phyloP scores from a whole-genome alignment of 495 filamentous ascomycete genomes.

The Rhizodiscina lignyota region DNA sequence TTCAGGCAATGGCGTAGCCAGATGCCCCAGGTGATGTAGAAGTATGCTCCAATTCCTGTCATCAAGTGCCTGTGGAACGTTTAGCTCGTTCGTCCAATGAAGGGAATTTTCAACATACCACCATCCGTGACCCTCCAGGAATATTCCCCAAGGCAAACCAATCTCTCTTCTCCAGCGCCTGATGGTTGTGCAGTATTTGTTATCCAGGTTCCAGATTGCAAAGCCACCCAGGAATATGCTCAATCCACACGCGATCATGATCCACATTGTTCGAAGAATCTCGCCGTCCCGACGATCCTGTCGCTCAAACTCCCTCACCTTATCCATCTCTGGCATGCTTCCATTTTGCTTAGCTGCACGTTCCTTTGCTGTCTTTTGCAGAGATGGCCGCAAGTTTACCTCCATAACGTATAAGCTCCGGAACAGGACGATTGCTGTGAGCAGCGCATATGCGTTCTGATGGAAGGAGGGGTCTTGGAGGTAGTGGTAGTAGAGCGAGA shows the following conservation, averaged over 20 bases:
- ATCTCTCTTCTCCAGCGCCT: constrained; percentile 52
- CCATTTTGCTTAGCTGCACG: constrained; percentile 17
- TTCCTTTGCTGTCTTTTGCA: constrained; percentile 11
- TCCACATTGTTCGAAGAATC: constrained; percentile 60
- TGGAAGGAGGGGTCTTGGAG: constrained; percentile 88
- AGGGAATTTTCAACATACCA: constrained; percentile 49
- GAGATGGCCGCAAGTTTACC: constrained; percentile 44
- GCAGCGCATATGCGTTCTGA: constrained; percentile 67
- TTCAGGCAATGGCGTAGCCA: constrained; percentile 75
- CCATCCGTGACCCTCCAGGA: constrained; percentile 93
- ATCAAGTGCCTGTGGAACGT: constrained; percentile 38
- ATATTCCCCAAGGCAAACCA: constrained; percentile 74
- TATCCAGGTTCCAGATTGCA: constrained; percentile 77
- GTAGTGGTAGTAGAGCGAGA: constrained; percentile 86
- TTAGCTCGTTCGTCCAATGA: constrained; percentile 6
- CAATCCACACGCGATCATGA: constrained; percentile 54
- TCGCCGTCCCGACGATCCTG: constrained; percentile 36
- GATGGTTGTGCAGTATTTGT: constrained; percentile 57
- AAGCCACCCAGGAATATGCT: constrained; percentile 70
- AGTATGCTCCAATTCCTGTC: constrained; percentile 57
- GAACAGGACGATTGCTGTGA: constrained; percentile 64
- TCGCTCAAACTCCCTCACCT: constrained; percentile 16
- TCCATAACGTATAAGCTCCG: constrained; percentile 90
- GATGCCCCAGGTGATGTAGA: constrained; percentile 73
- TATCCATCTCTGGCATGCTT: constrained; percentile 6